Percentiles rank a stretch among this genome's conserved stretches.
Evolutionary conservation across 768 basidiomycete genomes (phyloP).

Genomic region (Fomitopsis pulvina): DNA sequence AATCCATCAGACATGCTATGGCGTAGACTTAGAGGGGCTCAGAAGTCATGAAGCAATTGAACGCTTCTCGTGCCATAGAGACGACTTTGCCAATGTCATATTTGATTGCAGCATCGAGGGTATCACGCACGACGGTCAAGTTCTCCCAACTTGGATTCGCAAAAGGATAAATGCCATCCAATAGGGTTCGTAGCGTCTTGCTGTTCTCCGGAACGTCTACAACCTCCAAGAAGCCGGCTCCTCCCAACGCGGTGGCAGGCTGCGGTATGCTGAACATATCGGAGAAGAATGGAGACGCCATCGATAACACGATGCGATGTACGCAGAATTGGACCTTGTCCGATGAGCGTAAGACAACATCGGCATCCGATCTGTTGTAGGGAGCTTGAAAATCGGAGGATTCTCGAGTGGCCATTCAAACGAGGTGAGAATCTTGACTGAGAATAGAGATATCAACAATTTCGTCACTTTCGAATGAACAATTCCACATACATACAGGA

Average conservation of each 20-base stretch:
- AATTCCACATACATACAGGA: too few relatives aligned
- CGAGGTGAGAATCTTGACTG: too few relatives aligned
- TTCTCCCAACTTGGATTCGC: not conserved
- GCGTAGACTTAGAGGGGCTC: conserved; percentile 25
- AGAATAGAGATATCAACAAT: too few relatives aligned
- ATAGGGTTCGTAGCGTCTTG: conserved; percentile 14
- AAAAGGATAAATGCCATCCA: conserved; percentile 13
- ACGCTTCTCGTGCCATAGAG: too few relatives aligned
- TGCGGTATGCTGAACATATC: conserved; percentile 48
- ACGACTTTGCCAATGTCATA: conserved; percentile 14
- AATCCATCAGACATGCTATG: conserved; percentile 27
- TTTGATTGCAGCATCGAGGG: conserved; percentile 23
- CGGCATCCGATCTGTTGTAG: conserved; percentile 18
- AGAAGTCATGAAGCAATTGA: not conserved
- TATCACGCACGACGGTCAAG: not conserved
- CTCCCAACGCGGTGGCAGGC: not conserved
- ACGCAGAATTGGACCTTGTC: conserved; percentile 43
- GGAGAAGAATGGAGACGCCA: conserved; percentile 54
- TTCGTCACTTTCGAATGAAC: too few relatives aligned
- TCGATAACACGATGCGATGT: conserved; percentile 44
- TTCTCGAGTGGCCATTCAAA: too few relatives aligned
- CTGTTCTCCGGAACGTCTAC: conserved; percentile 15
- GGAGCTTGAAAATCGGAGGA: too few relatives aligned
- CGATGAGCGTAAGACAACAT: conserved; percentile 49
- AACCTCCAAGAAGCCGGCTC: not conserved